These are phyloP conservation scores for Stylosanthes scabra DNA, from an alignment of 331 rosid species.

Conservation along the genomic window DNA sequence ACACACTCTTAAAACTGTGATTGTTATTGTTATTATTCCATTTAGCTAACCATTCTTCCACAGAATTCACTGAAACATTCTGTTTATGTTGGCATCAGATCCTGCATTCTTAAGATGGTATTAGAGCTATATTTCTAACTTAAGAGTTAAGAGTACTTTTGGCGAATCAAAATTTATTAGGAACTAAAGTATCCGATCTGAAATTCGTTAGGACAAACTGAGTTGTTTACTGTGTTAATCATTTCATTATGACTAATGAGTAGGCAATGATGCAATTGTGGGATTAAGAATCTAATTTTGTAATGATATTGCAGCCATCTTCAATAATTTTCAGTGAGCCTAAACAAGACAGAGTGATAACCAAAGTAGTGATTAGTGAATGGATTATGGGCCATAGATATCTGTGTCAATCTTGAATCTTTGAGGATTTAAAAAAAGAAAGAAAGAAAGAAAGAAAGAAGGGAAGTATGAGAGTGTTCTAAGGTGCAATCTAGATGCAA, in stretches of 20 bases:
- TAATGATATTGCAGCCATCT: slow-evolving; percentile 16
- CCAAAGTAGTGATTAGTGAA: slow-evolving; percentile 4
- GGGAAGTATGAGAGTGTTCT: neutral
- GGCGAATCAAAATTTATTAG: no score
- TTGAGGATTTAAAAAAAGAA: no score
- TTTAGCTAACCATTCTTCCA: no score
- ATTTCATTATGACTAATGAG: neutral
- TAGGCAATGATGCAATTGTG: slow-evolving; percentile 4
- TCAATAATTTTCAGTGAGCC: neutral
- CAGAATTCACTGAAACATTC: no score
- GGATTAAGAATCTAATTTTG: neutral
- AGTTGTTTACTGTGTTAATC: neutral
- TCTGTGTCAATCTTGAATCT: slow-evolving; percentile 9
- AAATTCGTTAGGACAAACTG: no score
- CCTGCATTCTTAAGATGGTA: no score
- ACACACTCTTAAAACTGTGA: no score
- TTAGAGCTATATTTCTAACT: no score
- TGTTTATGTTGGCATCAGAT: no score
- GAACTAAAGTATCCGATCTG: no score
- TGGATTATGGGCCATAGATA: slow-evolving; percentile 31
- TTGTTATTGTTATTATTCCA: no score
- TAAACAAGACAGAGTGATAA: slow-evolving; percentile 13
- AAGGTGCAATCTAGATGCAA: slow-evolving; percentile 40
- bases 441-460: neutral
- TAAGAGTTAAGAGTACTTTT: no score